phyloP scores from a whole-genome alignment of 306 rosid species.

The Cicer yamashitae region DNA sequence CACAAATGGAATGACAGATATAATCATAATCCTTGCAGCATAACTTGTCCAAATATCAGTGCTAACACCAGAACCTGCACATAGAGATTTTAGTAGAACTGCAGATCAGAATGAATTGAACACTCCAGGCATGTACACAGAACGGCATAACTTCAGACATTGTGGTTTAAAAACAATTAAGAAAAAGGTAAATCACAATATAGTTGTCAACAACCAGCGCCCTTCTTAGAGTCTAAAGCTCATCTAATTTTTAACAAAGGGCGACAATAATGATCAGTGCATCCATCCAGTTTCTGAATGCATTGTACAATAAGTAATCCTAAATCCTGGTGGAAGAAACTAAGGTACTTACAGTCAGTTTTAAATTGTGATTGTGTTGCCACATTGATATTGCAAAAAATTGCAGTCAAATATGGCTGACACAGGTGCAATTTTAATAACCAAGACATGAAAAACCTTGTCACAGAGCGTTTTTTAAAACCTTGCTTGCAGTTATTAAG shows the following conservation, averaged over 20 bases:
- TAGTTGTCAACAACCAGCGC: neutral
- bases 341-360: neutral
- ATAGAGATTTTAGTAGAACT: constrained; percentile 27
- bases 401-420: neutral
- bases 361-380: neutral
- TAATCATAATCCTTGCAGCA: constrained; percentile 81
- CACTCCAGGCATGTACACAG: constrained; percentile 12
- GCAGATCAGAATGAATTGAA: constrained; percentile 33
- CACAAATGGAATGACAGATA: constrained; percentile 80
- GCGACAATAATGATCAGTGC: neutral
- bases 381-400: neutral
- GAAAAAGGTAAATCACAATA: constrained; percentile 17
- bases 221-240: constrained; percentile 33
- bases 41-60: constrained; percentile 95
- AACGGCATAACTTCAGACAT: constrained; percentile 5
- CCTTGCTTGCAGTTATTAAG: neutral
- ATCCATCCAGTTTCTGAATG: neutral
- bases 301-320: constrained; percentile 14
- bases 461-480: neutral
- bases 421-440: no score
- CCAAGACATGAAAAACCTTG: no score
- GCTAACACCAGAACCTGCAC: constrained; percentile 93
- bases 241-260: constrained; percentile 1
- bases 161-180: constrained; percentile 25
- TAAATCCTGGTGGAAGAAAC: constrained; percentile 2